Conservation (phyloP, 129 eudicot genomes). For the Lonicera japonica region DNA sequence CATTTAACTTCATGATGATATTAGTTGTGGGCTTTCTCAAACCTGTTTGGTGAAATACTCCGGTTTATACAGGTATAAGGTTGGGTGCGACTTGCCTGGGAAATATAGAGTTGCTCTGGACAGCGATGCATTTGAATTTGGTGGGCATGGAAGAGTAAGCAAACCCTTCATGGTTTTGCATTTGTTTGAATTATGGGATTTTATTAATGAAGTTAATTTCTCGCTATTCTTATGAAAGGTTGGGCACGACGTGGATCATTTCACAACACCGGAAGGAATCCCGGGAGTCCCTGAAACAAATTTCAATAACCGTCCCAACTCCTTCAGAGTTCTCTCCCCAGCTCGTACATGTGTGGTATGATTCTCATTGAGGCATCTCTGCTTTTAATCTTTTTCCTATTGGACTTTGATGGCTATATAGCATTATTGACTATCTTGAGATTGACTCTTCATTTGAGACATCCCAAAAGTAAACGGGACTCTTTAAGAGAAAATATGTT, state of each 20-base stretch:
- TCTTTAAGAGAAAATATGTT: too few species aligned
- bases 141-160: conserved; percentile 97
- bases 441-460: too few species aligned
- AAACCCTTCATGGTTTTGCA: background rate
- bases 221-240: conserved; percentile 39
- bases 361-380: background rate
- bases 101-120: conserved; percentile 93
- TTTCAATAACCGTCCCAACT: conserved; percentile 94
- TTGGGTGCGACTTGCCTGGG: conserved; percentile 98
- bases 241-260: conserved; percentile 85
- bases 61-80: conserved; percentile 61
- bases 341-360: conserved; percentile 93
- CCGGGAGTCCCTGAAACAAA: conserved; percentile 97
- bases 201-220: background rate
- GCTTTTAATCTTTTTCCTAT: background rate
- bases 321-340: conserved; percentile 90
- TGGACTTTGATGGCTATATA: too few species aligned
- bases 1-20: background rate
- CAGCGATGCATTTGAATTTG: conserved; percentile 90
- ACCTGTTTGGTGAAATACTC: background rate
- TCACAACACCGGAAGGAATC: conserved; percentile 83
- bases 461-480: too few species aligned
- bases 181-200: background rate
- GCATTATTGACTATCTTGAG: too few species aligned
- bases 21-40: background rate